phyloP scores from a whole-genome alignment of 73 alveolate species.

The Tetrahymena malaccensis region DNA sequence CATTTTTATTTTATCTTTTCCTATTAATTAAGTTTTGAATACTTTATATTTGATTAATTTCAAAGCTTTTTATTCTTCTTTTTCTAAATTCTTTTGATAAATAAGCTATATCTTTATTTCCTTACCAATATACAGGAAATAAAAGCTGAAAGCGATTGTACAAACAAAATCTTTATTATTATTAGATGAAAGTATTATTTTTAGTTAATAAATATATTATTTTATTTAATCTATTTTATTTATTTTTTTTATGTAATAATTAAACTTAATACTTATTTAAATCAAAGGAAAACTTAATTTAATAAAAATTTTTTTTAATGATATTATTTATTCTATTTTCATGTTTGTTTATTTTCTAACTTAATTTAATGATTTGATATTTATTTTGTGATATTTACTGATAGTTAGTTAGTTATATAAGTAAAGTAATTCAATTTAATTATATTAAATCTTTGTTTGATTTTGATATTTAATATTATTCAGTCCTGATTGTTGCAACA shows the following conservation, averaged over 20 bases:
- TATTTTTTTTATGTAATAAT: no score
- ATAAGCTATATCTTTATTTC: background rate
- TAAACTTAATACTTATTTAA: no score
- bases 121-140: background rate
- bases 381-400: no score
- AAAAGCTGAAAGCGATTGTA: background rate
- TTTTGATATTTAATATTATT: background rate
- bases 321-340: no score
- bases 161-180: background rate
- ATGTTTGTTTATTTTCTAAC: no score
- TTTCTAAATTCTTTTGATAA: background rate
- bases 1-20: background rate
- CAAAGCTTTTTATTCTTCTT: background rate
- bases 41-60: background rate
- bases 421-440: background rate
- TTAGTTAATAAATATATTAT: background rate
- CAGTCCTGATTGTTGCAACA: background rate
- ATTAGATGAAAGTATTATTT: no score
- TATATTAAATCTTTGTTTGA: background rate
- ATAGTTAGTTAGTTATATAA: no score
- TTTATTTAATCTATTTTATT: background rate
- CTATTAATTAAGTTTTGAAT: background rate
- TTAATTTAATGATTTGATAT: no score
- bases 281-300: no score
- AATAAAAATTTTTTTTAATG: no score